Evolutionary conservation across 176 grass and related monocot species (phyloP).

Genomic region (Eremochloa ophiuroides): DNA sequence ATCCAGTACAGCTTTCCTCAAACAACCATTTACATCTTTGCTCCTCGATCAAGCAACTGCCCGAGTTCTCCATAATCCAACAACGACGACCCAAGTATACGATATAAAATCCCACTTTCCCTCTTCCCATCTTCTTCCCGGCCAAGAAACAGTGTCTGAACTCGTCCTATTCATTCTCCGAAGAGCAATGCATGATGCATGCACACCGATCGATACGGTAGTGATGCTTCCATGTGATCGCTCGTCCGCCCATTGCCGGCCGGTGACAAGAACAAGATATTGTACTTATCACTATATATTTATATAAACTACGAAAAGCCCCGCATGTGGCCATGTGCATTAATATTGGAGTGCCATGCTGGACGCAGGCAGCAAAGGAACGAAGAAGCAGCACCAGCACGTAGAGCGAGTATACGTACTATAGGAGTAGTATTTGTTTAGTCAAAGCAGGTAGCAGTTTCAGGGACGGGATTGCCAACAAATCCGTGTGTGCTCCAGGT

Average conservation of each 20-base stretch:
- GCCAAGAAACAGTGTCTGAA: too few species aligned
- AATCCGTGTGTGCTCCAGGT: conserved; percentile 33
- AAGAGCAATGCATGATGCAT: too few species aligned
- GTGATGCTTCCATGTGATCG: not conserved
- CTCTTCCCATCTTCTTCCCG: too few species aligned
- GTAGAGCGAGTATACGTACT: not conserved
- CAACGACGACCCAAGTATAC: too few species aligned
- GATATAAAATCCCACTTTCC: too few species aligned
- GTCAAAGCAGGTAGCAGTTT: not conserved
- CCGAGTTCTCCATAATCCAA: too few species aligned
- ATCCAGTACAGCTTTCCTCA: too few species aligned
- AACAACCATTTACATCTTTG: too few species aligned
- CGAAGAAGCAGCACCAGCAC: not conserved
- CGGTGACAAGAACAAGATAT: not conserved
- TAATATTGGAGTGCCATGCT: not conserved
- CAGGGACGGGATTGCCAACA: not conserved
- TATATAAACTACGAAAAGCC: not conserved
- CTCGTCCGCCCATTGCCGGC: not conserved
- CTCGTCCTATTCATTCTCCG: too few species aligned
- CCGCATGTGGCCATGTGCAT: not conserved
- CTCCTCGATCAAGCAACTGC: too few species aligned
- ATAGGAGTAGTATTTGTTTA: not conserved
- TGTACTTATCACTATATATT: not conserved
- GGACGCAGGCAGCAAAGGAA: too few species aligned
- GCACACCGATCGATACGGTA: too few species aligned